Conservation (phyloP, 495 filamentous ascomycete genomes). For the Aspergillus ellipticus region DNA sequence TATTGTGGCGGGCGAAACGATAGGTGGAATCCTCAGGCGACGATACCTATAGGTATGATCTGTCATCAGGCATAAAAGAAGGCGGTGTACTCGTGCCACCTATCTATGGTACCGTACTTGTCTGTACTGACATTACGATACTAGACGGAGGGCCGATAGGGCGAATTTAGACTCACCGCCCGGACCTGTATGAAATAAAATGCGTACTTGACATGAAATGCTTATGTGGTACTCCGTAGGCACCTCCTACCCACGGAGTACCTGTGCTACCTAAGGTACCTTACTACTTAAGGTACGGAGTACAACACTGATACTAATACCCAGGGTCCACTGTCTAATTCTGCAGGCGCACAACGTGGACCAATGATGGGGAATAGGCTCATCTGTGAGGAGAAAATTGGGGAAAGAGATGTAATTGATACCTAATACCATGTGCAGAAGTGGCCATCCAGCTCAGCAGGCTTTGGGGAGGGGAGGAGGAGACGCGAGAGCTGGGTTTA, state of each 20-base stretch:
- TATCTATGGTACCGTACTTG: too few species aligned
- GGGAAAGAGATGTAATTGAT: conserved; percentile 2
- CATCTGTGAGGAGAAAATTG: not conserved
- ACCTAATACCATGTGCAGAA: not conserved
- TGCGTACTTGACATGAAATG: too few species aligned
- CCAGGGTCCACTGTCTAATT: not conserved
- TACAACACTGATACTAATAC: too few species aligned
- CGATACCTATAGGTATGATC: conserved; percentile 5
- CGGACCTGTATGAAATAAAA: not conserved
- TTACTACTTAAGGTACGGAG: too few species aligned
- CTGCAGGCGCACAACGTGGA: conserved; percentile 18
- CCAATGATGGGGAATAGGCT: conserved; percentile 11
- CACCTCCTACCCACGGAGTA: too few species aligned
- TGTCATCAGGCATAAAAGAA: conserved; percentile 13
- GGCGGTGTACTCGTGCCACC: too few species aligned
- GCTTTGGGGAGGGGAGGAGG: not conserved
- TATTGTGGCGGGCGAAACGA: not conserved
- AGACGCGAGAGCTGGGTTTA: not conserved
- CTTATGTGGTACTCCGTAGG: too few species aligned
- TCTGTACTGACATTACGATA: not conserved
- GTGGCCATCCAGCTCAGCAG: not conserved
- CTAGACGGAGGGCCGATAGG: not conserved
- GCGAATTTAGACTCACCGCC: not conserved
- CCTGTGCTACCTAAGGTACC: too few species aligned
- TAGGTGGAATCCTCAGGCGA: conserved; percentile 1